Base-by-base conservation (phyloP, 1,284 basidiomycete species). In the Meira nashicola region DNA sequence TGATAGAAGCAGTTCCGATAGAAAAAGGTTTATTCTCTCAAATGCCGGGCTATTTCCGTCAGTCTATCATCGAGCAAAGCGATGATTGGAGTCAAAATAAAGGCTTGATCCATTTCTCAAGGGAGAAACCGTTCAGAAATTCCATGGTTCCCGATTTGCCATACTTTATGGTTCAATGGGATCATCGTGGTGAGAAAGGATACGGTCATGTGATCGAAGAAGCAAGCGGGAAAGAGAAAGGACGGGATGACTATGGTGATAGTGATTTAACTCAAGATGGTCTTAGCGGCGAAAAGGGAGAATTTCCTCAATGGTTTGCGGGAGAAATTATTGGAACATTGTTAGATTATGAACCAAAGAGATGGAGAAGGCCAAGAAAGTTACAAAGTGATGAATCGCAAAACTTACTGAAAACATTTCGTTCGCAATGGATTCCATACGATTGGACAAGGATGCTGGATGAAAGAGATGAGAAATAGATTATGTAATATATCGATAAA, bases 121-220 rank as follows among this genome's bases (percentile, higher is more conserved):
- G 57, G 6, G n/a, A n/a, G 4, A 54, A 63, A 15, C 62, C 68
- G 1, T 77, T 78, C 50, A 56, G 75, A 9, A 47, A 60, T 8
- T 63, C 61, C 9, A 62, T 99, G 86, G 94, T 98, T 5, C 87
- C 93, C 1, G 92, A 96, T 71, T 80, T 99, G 46, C 95, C 95
- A 0, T 98, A 99, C 81, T 99, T 99, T 77, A 93, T 93, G 88
- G 89, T 98, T 1, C 89, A 92, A 72, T 99, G 93, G 80, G 95
- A 99, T 80, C 85, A 98, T 81, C 93, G 92, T 73, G 93, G 94
- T 33, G 52, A 62, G 19, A 66, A 58, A 15, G 77, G 76, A 1
- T 98, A 92, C 76, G 95, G 95, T 0, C 95, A 98, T 1, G 86
- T 76, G 11, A 77, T 77, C 28, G 74, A 77, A 28, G 63, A 63